phyloP scores from a whole-genome alignment of 352 stramenopile species.

The Phytophthora fragariaefolia region DNA sequence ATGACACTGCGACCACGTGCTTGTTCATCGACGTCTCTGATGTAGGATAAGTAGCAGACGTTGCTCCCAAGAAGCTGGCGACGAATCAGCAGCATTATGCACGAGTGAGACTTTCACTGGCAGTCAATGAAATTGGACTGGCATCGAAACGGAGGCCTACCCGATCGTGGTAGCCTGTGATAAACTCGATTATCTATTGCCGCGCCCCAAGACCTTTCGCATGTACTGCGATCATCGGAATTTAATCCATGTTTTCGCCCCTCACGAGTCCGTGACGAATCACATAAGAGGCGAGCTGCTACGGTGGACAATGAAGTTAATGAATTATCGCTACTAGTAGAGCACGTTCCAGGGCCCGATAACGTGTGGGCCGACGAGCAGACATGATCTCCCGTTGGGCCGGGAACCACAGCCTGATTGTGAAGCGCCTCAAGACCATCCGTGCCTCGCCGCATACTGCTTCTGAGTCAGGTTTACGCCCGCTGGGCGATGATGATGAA shows the following conservation, averaged over 20 bases:
- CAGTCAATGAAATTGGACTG: background rate
- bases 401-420: too few relatives aligned
- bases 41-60: background rate
- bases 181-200: background rate
- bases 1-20: background rate
- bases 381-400: too few relatives aligned
- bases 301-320: too few relatives aligned
- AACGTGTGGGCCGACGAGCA: too few relatives aligned
- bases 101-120: too few relatives aligned
- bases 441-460: too few relatives aligned
- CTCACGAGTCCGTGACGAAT: background rate
- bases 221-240: too few relatives aligned
- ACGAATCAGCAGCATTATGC: background rate
- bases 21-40: slow-evolving; percentile 1
- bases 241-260: background rate
- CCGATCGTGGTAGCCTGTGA: background rate
- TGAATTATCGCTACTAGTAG: background rate
- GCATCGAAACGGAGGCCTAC: background rate
- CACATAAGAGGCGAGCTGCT: background rate
- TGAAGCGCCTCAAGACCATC: too few relatives aligned
- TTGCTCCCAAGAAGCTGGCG: background rate
- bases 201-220: background rate
- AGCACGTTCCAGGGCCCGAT: too few relatives aligned
- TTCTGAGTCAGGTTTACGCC: too few relatives aligned
- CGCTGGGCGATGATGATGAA: too few relatives aligned